Evolutionary conservation across 805 yeast genomes (phyloP).

Genomic region (Priceomyces fermenticarens): DNA sequence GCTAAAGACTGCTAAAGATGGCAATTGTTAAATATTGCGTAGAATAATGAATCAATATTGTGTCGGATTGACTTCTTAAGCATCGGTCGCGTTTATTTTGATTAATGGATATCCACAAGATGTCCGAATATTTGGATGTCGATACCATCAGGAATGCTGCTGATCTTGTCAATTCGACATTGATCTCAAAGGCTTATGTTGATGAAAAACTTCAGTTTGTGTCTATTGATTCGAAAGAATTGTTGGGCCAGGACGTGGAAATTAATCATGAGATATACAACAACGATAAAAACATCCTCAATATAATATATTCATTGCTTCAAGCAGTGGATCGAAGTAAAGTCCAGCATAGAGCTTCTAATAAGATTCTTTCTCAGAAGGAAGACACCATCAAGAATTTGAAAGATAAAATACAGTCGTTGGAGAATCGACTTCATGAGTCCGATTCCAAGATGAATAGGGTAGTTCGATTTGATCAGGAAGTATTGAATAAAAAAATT

Average conservation of each 20-base stretch:
- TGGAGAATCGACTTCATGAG: slow-evolving; percentile 17
- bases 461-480: slow-evolving; percentile 18
- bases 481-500: slow-evolving; percentile 12
- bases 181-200: slow-evolving; percentile 34
- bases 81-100: no score
- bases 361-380: slow-evolving; percentile 24
- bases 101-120: no score
- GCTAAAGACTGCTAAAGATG: no score
- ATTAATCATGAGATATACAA: slow-evolving; percentile 29
- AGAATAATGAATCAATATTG: no score
- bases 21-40: no score
- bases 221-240: slow-evolving; percentile 32
- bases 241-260: slow-evolving; percentile 21
- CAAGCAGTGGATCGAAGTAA: slow-evolving; percentile 32
- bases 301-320: slow-evolving; percentile 32
- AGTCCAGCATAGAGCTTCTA: slow-evolving; percentile 27
- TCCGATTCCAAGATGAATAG: slow-evolving; percentile 16
- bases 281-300: slow-evolving; percentile 36
- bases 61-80: no score
- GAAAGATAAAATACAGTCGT: slow-evolving; percentile 15
- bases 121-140: slow-evolving; percentile 17
- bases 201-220: slow-evolving; percentile 28
- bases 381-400: slow-evolving; percentile 26
- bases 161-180: slow-evolving; percentile 31
- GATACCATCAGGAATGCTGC: slow-evolving; percentile 37